Evolutionary conservation across 2,329 filamentous ascomycete species (phyloP), one percentile per base, ranked within the genome.

Genomic region (Didymella segeticola): DNA sequence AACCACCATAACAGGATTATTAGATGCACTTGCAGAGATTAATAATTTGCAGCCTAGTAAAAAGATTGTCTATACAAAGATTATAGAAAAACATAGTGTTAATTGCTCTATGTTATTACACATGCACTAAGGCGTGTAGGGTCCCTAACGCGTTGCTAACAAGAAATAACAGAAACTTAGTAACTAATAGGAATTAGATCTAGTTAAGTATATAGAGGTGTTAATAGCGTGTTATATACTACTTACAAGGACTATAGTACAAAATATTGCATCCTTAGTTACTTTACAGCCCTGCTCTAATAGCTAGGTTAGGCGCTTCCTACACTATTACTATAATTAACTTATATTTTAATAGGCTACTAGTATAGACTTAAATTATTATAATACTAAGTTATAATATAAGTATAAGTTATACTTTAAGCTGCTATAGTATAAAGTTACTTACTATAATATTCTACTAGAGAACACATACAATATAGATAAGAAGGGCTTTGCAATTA

Each of bases 351-450:
- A 3, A 8, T 46, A 6, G 30, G 15, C 10, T 3, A 36, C 43
- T 11, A n/a, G 43, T n/a, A 46, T 46, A 17, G 43, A 46, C 43
- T 46, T 12, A 4, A 46, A 46, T 46, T 12, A 22, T 4, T 12
- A 37, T 17, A 46, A 46, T 25, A 25, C 43, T 46, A 17, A 37
- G 43, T 46, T 12, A 1, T 0, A 36, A 14, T 46, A 37, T 25
- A 34, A 46, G 4, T 36, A 37, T 15, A n/a, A 46, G 20, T 29
- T 46, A 10, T 46, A 37, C 30, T 46, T 46, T 29, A 1, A 46
- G 15, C 15, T 46, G 4, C 20, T 46, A 27, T 31, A 46, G 30
- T 20, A 37, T n/a, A 46, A 46, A n/a, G 14, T 46, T 15, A 37
- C 30, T 36, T 1, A 46, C 19, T 36, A 36, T 17, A 20, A 46